A percentile compares a stretch with the other conserved stretches of the same genome.
phyloP scores from a whole-genome alignment of 2,329 filamentous ascomycete species.

The Zopfia rhizophila region DNA sequence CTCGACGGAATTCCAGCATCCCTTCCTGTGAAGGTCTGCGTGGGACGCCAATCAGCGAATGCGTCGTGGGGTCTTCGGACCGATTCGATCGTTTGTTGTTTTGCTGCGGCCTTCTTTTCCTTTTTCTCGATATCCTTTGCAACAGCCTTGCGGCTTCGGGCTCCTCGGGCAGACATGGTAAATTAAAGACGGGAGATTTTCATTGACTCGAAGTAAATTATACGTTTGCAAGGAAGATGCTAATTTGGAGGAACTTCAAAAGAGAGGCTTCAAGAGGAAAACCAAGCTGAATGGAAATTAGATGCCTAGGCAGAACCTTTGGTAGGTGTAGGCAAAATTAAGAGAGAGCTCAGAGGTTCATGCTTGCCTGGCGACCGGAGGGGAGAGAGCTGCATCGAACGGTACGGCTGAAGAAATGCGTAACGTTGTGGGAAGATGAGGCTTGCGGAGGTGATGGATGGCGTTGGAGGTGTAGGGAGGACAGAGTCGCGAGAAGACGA shows the following conservation, averaged over 20 bases:
- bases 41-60: slow-evolving; percentile 40
- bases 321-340: slow-evolving; percentile 8
- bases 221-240: neutral
- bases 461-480: slow-evolving; percentile 8
- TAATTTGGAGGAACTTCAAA: neutral
- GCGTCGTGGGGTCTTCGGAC: slow-evolving; percentile 36
- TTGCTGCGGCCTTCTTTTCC: slow-evolving; percentile 49
- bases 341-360: neutral
- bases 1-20: slow-evolving; percentile 32
- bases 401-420: slow-evolving; percentile 27
- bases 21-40: slow-evolving; percentile 28
- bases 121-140: slow-evolving; percentile 53
- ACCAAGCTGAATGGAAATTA: slow-evolving; percentile 4
- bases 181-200: slow-evolving; percentile 3
- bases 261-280: neutral
- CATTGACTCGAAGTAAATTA: neutral
- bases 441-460: slow-evolving; percentile 12
- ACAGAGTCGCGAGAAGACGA: slow-evolving; percentile 5
- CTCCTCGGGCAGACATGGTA: slow-evolving; percentile 53
- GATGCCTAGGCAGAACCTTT: slow-evolving; percentile 3
- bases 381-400: slow-evolving; percentile 16
- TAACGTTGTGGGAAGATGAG: slow-evolving; percentile 11
- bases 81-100: slow-evolving; percentile 39
- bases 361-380: slow-evolving; percentile 1
- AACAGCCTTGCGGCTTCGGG: slow-evolving; percentile 52